A percentile compares a stretch with the other conserved stretches of the same genome.
Conservation (phyloP, 805 yeast species). For the Zygoascus biomembranicola region DNA sequence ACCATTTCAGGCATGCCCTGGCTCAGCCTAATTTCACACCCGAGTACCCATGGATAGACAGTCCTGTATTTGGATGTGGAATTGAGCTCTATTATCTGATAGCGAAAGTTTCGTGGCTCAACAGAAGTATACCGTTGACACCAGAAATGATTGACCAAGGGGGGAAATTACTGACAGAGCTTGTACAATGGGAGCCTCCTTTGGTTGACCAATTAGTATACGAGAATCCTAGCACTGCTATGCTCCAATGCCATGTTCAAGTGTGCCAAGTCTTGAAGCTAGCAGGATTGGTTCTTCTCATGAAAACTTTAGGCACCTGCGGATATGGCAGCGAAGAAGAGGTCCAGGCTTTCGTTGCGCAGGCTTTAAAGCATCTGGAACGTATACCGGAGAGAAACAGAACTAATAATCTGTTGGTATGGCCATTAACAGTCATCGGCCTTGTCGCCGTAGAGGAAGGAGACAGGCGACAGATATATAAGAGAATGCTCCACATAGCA, state of each 20-base stretch:
- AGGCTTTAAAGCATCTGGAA: background rate
- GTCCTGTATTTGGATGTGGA: background rate
- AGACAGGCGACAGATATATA: background rate
- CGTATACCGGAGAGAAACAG: background rate
- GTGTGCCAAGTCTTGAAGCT: background rate
- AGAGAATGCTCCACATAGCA: background rate
- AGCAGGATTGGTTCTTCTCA: background rate
- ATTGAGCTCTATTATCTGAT: background rate
- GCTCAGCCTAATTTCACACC: background rate
- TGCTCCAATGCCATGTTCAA: background rate
- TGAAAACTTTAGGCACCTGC: background rate
- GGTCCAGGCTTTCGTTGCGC: background rate
- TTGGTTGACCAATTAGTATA: background rate
- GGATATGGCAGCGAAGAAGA: background rate
- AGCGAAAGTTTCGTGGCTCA: background rate
- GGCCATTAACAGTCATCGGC: slow-evolving; percentile 2
- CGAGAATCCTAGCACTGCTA: background rate
- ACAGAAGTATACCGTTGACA: background rate
- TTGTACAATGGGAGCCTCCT: background rate
- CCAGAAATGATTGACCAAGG: background rate
- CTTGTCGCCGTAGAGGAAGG: background rate
- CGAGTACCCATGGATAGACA: background rate
- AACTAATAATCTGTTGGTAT: background rate
- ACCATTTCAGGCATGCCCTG: background rate
- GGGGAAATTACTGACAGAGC: background rate